Conservation (phyloP, 345 rosid genomes). For the Dipteronia dyeriana region DNA sequence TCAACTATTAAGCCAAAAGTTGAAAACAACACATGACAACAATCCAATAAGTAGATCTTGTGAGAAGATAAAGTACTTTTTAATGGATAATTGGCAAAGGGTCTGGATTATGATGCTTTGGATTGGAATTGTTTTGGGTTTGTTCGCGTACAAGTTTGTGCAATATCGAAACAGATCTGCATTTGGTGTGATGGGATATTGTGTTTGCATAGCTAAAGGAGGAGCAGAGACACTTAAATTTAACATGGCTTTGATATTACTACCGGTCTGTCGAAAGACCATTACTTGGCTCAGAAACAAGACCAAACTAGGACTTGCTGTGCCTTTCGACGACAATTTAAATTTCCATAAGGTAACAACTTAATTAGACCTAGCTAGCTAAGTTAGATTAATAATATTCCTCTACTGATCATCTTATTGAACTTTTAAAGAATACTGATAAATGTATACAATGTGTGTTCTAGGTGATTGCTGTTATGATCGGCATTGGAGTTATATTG, state of each 20-base stretch:
- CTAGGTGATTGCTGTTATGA: constrained; percentile 62
- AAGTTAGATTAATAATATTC: not conserved
- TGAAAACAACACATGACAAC: constrained; percentile 63
- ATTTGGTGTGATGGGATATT: constrained; percentile 75
- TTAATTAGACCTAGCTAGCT: not conserved
- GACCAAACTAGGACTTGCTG: constrained; percentile 64
- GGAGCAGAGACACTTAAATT: constrained; percentile 84
- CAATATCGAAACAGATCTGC: constrained; percentile 59
- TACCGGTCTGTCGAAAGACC: constrained; percentile 84
- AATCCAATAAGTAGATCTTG: constrained; percentile 51
- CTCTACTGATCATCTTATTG: too few species aligned
- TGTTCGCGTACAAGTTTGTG: constrained; percentile 71
- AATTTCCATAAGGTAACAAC: constrained; percentile 71
- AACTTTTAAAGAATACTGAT: too few species aligned
- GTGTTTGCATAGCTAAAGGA: constrained; percentile 86
- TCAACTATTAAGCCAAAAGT: constrained; percentile 80
- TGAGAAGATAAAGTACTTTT: constrained; percentile 53
- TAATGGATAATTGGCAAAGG: constrained; percentile 85
- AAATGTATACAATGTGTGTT: too few species aligned
- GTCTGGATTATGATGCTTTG: constrained; percentile 77
- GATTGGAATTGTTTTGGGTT: constrained; percentile 58
- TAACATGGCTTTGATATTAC: constrained; percentile 84
- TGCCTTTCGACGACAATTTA: constrained; percentile 86
- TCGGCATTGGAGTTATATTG: constrained; percentile 61
- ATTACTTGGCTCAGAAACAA: constrained; percentile 93